Evolutionary conservation across 768 basidiomycete species (phyloP).

Genomic region (Mycena haematopus): DNA sequence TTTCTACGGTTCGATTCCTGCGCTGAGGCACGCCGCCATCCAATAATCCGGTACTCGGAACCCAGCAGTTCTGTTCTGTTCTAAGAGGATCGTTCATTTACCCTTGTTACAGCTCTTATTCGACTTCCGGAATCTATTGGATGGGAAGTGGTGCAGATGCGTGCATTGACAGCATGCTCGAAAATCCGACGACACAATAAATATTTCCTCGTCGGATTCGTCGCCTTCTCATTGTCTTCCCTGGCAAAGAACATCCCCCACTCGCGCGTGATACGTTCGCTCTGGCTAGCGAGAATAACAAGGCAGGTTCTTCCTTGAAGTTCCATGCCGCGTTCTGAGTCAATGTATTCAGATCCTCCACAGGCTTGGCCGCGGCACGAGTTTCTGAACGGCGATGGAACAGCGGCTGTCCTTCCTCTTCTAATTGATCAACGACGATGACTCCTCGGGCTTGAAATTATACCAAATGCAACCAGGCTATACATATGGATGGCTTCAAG

Average conservation of each 20-base stretch:
- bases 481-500: neutral
- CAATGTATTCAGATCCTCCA: too few relatives aligned
- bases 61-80: neutral
- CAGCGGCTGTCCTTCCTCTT: neutral
- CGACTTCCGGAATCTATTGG: neutral
- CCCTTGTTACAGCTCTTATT: neutral
- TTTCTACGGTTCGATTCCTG: too few relatives aligned
- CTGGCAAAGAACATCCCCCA: too few relatives aligned
- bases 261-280: too few relatives aligned
- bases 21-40: too few relatives aligned
- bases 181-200: neutral
- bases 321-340: too few relatives aligned
- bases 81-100: neutral
- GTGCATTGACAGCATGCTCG: too few relatives aligned
- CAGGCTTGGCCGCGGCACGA: neutral
- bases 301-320: too few relatives aligned
- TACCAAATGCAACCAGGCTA: slow-evolving; percentile 1
- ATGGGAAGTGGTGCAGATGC: neutral
- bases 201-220: too few relatives aligned
- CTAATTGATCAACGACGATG: neutral
- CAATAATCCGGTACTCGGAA: too few relatives aligned
- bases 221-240: too few relatives aligned
- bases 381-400: neutral
- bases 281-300: too few relatives aligned
- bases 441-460: neutral